These are phyloP conservation scores for Brassica hybrid DNA, from an alignment of 441 rosid genomes.

Conservation along the genomic window DNA sequence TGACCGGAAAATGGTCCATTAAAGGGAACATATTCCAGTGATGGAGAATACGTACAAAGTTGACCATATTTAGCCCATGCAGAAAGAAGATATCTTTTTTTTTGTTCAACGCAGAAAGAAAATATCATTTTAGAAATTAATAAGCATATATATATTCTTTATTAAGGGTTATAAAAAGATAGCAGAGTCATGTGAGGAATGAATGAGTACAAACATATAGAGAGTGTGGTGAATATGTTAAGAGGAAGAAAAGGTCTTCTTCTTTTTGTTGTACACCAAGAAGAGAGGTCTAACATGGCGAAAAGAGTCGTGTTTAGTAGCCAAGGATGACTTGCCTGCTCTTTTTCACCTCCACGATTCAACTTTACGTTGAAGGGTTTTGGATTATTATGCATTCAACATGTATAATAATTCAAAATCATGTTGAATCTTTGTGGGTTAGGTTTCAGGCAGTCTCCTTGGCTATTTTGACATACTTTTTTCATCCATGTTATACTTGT, in stretches of 20 bases:
- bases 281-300: constrained; percentile 39
- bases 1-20: constrained; percentile 28
- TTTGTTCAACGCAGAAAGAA: constrained; percentile 26
- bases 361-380: neutral
- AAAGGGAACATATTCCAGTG: constrained; percentile 32
- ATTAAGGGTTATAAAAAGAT: constrained; percentile 32
- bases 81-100: constrained; percentile 19
- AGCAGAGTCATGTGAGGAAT: constrained; percentile 14
- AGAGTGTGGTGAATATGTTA: neutral
- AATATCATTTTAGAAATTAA: constrained; percentile 18
- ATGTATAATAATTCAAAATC: constrained; percentile 15
- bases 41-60: constrained; percentile 19
- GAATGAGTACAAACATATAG: neutral
- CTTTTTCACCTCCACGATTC: constrained; percentile 38
- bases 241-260: neutral
- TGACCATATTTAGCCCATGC: constrained; percentile 38
- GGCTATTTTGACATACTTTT: constrained; percentile 41
- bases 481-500: constrained; percentile 34
- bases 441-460: constrained; percentile 45
- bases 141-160: constrained; percentile 33
- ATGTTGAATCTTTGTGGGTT: constrained; percentile 36
- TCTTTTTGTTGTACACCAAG: neutral
- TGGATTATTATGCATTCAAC: constrained; percentile 14
- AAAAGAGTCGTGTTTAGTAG: constrained; percentile 39
- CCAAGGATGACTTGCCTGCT: constrained; percentile 49